A percentile compares a stretch with the other conserved stretches of the same genome.
Conservation (phyloP, 371 early-diverging fungal species). For the Saksenaea vasiformis region DNA sequence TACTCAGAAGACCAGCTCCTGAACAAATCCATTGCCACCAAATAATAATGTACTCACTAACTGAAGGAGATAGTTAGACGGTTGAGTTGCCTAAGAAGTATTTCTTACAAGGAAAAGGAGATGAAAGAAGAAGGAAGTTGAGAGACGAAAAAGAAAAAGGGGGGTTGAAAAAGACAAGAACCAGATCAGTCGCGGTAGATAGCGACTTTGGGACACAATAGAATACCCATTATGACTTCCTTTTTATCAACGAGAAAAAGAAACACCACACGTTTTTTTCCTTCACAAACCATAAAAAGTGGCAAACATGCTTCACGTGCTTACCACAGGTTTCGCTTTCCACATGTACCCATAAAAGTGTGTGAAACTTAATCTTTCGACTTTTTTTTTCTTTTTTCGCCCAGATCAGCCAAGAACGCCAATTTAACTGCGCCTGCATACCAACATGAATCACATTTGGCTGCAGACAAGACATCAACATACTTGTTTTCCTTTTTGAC, state of each 20-base stretch:
- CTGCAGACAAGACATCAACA: slow-evolving; percentile 1
- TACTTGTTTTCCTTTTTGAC: not conserved
- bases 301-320: not conserved
- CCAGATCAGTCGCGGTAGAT: not conserved
- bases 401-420: slow-evolving; percentile 1
- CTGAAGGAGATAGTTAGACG: not conserved
- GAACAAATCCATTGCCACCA: not conserved
- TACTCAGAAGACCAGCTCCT: not conserved
- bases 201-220: not conserved
- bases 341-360: not conserved
- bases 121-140: not conserved
- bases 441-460: slow-evolving; percentile 2
- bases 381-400: not conserved
- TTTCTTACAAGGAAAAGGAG: not conserved
- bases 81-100: too few relatives aligned
- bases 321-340: not conserved
- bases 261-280: not conserved
- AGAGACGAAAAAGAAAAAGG: not conserved
- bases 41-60: not conserved
- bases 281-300: not conserved
- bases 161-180: not conserved
- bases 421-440: slow-evolving; percentile 7
- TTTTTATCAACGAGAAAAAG: not conserved
- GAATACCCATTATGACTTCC: not conserved
- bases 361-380: not conserved